These are phyloP conservation scores for Plasmodium relictum DNA, from an alignment of 169 alveolate genomes.

Conservation along the genomic window DNA sequence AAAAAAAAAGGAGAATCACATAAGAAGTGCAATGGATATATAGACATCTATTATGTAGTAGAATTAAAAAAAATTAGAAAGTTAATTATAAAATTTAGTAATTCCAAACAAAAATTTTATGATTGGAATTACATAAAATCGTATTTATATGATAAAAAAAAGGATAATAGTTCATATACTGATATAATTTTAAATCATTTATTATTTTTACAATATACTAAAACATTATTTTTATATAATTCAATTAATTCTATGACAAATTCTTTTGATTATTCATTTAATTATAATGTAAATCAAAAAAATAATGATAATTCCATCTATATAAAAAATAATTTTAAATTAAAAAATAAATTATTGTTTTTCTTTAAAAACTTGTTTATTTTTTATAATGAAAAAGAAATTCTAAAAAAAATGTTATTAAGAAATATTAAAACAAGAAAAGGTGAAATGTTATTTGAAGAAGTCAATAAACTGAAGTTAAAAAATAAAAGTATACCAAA, in stretches of 20 bases:
- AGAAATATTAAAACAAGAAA: not conserved
- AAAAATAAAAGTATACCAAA: not conserved
- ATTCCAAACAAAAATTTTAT: constrained; percentile 17
- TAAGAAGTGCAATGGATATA: not conserved
- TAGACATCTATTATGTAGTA: not conserved
- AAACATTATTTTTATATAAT: constrained; percentile 15
- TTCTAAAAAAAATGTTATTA: not conserved
- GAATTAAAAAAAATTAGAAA: not conserved
- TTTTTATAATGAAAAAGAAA: constrained; percentile 20
- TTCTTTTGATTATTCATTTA: not conserved
- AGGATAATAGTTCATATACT: constrained; percentile 1
- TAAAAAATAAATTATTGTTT: constrained; percentile 3
- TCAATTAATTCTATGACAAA: not conserved
- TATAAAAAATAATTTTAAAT: not conserved
- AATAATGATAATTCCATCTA: not conserved
- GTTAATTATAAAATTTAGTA: constrained; percentile 9
- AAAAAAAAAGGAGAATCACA: not conserved
- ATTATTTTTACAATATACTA: constrained; percentile 14
- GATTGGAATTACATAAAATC: constrained; percentile 2
- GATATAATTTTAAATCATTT: constrained; percentile 8
- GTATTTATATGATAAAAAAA: not conserved
- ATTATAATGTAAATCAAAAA: not conserved
- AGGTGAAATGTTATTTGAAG: not conserved
- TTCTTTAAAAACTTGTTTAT: constrained; percentile 13
- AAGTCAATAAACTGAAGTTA: not conserved